These are phyloP conservation scores for Dictyostelium citrinum DNA, from an alignment of 78 protist genomes.

Conservation along the genomic window DNA sequence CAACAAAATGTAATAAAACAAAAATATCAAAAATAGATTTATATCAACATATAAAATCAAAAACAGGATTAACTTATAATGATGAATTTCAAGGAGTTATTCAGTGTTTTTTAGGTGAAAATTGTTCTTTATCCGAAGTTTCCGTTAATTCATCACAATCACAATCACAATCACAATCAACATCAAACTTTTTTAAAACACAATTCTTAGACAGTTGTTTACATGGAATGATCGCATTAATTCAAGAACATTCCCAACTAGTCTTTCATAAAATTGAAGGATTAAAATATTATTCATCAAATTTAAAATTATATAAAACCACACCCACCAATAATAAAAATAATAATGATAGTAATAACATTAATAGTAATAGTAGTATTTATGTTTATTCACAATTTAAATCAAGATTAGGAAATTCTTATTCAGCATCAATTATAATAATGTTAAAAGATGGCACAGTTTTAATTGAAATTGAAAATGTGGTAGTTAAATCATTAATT, in stretches of 20 bases:
- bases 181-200: no score
- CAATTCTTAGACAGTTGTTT: not conserved
- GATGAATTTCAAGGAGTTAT: not conserved
- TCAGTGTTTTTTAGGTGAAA: not conserved
- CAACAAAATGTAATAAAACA: not conserved
- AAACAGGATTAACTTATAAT: not conserved
- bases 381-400: not conserved
- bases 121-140: not conserved
- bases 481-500: not conserved
- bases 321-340: no score
- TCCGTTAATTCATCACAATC: not conserved
- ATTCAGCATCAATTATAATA: not conserved
- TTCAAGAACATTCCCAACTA: not conserved
- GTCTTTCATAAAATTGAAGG: not conserved
- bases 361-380: no score
- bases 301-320: not conserved
- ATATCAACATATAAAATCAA: not conserved
- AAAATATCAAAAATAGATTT: not conserved
- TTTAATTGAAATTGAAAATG: not conserved
- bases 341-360: no score
- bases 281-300: not conserved
- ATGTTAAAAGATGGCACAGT: not conserved
- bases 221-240: not conserved
- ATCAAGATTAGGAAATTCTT: not conserved
- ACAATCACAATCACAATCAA: not conserved